Conservation (phyloP, 2,329 filamentous ascomycete species). For the Sarocladium oryzae region DNA sequence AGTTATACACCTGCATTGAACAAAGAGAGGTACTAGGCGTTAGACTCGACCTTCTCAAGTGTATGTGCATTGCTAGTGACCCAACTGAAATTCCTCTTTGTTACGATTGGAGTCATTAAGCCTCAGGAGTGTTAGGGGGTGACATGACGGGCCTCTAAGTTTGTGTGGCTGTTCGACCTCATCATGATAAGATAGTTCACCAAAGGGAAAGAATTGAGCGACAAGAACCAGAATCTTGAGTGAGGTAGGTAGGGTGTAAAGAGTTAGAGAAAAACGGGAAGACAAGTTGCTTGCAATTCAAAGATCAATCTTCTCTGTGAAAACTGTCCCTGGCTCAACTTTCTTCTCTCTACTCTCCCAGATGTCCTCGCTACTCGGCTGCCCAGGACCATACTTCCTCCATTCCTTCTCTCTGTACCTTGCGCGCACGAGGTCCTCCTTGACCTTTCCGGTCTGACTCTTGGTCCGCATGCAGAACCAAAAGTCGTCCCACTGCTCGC, state of each 20-base stretch:
- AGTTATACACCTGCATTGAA: no score
- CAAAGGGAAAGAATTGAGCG: no score
- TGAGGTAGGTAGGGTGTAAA: neutral
- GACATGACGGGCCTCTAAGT: no score
- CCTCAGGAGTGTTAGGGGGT: no score
- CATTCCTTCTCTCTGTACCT: conserved; percentile 62
- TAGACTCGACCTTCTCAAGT: no score
- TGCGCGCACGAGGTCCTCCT: conserved; percentile 55
- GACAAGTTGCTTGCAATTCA: conserved; percentile 14
- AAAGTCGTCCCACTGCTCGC: conserved; percentile 85
- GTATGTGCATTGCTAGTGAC: no score
- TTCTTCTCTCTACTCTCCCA: conserved; percentile 69
- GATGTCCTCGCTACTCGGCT: conserved; percentile 77
- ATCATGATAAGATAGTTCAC: no score
- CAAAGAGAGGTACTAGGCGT: no score
- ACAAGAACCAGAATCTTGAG: neutral
- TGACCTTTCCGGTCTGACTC: conserved; percentile 51
- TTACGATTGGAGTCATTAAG: no score
- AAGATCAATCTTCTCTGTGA: conserved; percentile 33
- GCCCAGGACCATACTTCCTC: conserved; percentile 56
- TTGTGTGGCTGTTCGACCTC: no score
- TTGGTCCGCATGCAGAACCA: conserved; percentile 95
- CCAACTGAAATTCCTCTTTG: no score
- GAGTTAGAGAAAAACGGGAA: neutral
- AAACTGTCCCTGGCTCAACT: conserved; percentile 43